Evolutionary conservation across 164 flowering plant species (phyloP).

Genomic region (Liriodendron chinense): DNA sequence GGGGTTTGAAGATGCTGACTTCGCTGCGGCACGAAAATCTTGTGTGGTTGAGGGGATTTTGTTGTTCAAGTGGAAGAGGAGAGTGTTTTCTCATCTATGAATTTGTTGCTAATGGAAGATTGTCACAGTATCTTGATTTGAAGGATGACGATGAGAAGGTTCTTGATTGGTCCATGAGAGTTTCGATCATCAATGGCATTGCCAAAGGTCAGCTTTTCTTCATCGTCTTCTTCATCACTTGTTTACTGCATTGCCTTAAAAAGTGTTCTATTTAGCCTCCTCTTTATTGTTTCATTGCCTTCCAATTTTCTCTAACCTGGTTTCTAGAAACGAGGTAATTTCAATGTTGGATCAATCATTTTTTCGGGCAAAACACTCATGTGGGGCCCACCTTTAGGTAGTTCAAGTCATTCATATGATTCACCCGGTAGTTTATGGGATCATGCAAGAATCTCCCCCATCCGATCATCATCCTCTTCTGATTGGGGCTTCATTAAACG

Average conservation of each 20-base stretch:
- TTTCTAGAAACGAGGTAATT: background rate
- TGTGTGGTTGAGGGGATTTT: constrained; percentile 75
- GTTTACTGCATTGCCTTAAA: background rate
- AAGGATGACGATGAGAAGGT: constrained; percentile 39
- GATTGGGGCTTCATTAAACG: background rate
- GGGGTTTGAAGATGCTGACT: constrained; percentile 68
- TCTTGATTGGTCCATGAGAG: constrained; percentile 84
- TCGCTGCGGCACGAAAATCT: constrained; percentile 78
- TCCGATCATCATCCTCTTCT: background rate
- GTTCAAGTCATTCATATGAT: background rate
- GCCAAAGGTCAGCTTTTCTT: constrained; percentile 68
- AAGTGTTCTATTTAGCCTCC: background rate
- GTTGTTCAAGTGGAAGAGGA: constrained; percentile 89
- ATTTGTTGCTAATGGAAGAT: constrained; percentile 69
- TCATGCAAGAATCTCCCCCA: too few relatives aligned
- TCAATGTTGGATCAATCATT: background rate
- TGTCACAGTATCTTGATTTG: constrained; percentile 66
- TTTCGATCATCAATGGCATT: constrained; percentile 73
- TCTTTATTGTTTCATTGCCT: too few relatives aligned
- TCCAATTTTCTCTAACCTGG: too few relatives aligned
- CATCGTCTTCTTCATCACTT: background rate
- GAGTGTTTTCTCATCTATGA: constrained; percentile 91
- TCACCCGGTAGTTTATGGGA: background rate
- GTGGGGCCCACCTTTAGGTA: background rate
- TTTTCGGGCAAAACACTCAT: background rate